Base-by-base conservation (phyloP, 75 land plant species). In the Larix kaempferi region DNA sequence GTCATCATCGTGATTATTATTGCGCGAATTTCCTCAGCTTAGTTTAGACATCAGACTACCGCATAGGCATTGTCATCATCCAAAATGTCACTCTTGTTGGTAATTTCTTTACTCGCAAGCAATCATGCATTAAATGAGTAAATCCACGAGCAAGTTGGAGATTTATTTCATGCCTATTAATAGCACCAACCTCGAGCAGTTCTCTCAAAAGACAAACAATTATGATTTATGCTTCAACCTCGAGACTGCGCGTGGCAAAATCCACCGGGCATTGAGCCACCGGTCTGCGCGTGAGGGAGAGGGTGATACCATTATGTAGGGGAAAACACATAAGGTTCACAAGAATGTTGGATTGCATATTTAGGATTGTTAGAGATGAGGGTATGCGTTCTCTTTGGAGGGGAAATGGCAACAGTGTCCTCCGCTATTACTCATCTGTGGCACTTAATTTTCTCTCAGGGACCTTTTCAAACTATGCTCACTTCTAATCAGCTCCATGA, bases 391-490 rank as follows among this genome's bases (percentile, higher is more conserved):
- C 99, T 7, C 82, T 96, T 0, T 96, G 99, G 99, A 79, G 99
- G 65, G 99, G 99, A 23, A 96, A 96, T 80, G 93, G 91, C 10
- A 96, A 89, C 80, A 88, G 98, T 79, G 95, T 96, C 54, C 77
- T 96, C 22, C 78, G 99, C 1, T 91, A 96, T 77, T 96, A 96
- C 64, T 98, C 99, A 56, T 96, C 99, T 8, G 91, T 96, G 25
- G 99, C 99, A 29, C 95, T 96, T 84, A 96, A 96, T 96, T 96
- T 84, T 93, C 99, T 35, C 90, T 96, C 82, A 96, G 94, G 98
- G 99, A 96, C 85, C 82, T 94, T 55, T 96, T 94, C 78, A 85
- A 62, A 82, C 80, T 56, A 80, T 94, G 44, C 77, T 96, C 25
- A 81, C 82, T 27, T 76, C 84, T 62, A 81, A 84, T 39, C 80